These are phyloP conservation scores for Cladosporium sp. DNA, from an alignment of 2,329 filamentous ascomycete species.

Conservation along the genomic window DNA sequence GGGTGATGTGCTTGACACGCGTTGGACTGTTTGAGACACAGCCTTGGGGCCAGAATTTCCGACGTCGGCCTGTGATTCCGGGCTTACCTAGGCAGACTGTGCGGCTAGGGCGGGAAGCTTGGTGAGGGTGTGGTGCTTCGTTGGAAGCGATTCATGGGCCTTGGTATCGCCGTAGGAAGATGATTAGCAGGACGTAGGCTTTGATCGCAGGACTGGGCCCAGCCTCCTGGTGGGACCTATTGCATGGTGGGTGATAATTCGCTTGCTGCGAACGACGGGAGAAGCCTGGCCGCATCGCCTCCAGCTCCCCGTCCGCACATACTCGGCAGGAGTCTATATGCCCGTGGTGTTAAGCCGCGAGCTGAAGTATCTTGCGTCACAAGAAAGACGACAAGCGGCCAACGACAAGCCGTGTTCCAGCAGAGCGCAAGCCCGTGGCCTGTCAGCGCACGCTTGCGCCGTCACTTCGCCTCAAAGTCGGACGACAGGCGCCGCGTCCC, in stretches of 20 bases:
- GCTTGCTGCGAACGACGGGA: not conserved
- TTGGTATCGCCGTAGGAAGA: not conserved
- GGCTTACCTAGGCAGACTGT: not conserved
- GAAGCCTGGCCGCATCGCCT: not conserved
- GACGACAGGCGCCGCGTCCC: not conserved
- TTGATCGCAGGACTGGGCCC: not conserved
- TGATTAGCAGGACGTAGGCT: not conserved
- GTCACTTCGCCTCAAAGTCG: too few species aligned
- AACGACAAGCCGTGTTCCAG: not conserved
- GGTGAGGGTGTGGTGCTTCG: not conserved
- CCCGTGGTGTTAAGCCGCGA: not conserved
- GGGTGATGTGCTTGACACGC: not conserved
- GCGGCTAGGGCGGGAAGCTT: not conserved
- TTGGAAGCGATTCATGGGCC: not conserved
- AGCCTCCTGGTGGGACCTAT: not conserved
- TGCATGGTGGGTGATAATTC: not conserved
- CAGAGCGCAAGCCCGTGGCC: not conserved
- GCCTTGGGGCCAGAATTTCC: not conserved
- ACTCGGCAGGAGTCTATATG: not conserved
- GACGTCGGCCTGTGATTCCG: not conserved
- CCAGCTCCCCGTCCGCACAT: not conserved
- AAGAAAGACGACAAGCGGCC: not conserved
- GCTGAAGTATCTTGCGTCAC: not conserved
- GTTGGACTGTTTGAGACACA: conserved; percentile 7
- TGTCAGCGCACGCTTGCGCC: not conserved